Evolutionary conservation across 2,329 filamentous ascomycete genomes (phyloP), one percentile per base, ranked within the genome.

Genomic region (Mycosphaerella arachidis): DNA sequence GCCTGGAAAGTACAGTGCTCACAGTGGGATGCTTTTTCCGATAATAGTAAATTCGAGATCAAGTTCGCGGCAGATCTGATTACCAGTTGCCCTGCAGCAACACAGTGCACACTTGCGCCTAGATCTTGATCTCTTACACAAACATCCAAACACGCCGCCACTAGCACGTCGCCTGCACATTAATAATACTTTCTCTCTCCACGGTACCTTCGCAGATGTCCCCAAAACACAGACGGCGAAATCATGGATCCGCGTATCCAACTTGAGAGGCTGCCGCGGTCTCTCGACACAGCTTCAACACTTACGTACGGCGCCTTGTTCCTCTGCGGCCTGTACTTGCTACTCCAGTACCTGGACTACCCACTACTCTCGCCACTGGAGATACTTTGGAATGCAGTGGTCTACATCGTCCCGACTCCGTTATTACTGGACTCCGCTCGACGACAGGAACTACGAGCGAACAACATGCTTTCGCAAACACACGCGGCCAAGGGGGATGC

Each of bases 311-410:
- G 63, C 7, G 61, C 71, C 40, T 60, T 71, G 9, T 24, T 68
- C 20, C 40, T 72, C 29, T 72, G 71, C 67, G 56, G 70, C 20
- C 51, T 76, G 46, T 70, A 75, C 61, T 67, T 68, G 46, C 46
- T 67, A 3, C 58, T 72, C 27, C 60, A 64, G 33, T 69, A 70
- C 58, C 65, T 73, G 56, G 66, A 72, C 58, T 51, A 68, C 43
- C 61, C 70, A 3, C 55, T 77, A 24, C 66, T 79, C 5, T 71
- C 75, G 64, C 67, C 81, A 67, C 70, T 77, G 59, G 76, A 81
- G 66, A 71, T 86, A 55, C 69, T 85, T 40, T 90, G 87, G 86
- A 83, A 88, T 74, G 72, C 73, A 29, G 61, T 88, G 31, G 81
- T 90, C 57, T 78, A 79, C 63, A 53, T 83, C 33, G 80, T 81